Conservation (phyloP, 441 rosid genomes). For the Raphanus hybrid region DNA sequence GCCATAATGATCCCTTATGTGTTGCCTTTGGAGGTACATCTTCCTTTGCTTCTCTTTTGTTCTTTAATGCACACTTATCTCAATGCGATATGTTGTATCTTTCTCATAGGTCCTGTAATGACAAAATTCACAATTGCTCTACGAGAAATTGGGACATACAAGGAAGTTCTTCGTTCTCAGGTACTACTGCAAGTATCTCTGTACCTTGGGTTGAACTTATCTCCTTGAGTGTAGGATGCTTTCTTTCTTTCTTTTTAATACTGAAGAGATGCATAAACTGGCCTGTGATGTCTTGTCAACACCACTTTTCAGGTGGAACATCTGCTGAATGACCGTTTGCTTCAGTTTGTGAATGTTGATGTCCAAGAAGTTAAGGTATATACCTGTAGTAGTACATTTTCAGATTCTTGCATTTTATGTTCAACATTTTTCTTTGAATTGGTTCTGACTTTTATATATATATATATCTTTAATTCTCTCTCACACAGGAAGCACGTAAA, state of each 20-base stretch:
- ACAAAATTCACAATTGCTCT: conserved; percentile 95
- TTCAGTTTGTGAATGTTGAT: conserved; percentile 60
- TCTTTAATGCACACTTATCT: conserved; percentile 29
- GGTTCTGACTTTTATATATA: background rate
- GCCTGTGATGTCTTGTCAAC: conserved; percentile 18
- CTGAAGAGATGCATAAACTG: no score
- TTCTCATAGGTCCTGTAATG: conserved; percentile 93
- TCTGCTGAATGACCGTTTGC: conserved; percentile 62
- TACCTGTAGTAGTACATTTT: background rate
- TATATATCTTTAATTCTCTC: conserved; percentile 2
- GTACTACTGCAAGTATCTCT: conserved; percentile 40
- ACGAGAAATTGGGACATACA: conserved; percentile 96
- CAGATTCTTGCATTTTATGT: background rate
- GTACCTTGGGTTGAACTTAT: background rate
- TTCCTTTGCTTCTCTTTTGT: background rate
- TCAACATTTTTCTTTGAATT: conserved; percentile 1
- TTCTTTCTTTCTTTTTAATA: no score
- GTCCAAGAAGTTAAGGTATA: conserved; percentile 62
- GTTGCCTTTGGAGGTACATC: conserved; percentile 91
- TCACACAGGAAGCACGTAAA: conserved; percentile 76
- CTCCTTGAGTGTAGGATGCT: background rate
- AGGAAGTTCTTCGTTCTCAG: conserved; percentile 98
- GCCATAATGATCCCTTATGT: conserved; percentile 92
- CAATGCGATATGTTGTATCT: background rate
- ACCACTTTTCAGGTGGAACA: conserved; percentile 57